A percentile compares a stretch with the other conserved stretches of the same genome.
Conservation (phyloP, 345 rosid genomes). For the Anacardium occidentale region DNA sequence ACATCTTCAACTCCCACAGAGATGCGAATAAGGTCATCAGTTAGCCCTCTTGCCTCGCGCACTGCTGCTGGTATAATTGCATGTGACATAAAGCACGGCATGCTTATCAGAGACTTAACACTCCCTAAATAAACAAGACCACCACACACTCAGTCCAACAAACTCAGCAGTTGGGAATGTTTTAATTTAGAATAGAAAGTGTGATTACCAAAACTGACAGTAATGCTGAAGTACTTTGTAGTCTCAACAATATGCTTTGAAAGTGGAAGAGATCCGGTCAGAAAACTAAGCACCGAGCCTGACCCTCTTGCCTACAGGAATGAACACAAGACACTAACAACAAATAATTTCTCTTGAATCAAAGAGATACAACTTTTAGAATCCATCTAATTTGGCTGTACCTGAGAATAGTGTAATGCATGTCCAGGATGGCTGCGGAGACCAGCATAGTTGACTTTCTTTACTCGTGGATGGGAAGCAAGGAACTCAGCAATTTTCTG, state of each 20-base stretch:
- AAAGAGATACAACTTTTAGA: background rate
- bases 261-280: constrained; percentile 83
- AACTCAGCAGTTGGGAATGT: background rate
- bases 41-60: constrained; percentile 85
- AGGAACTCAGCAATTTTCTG: constrained; percentile 85
- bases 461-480: constrained; percentile 67
- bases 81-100: constrained; percentile 99
- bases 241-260: constrained; percentile 87
- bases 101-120: constrained; percentile 92
- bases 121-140: constrained; percentile 49
- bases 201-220: constrained; percentile 91
- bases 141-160: background rate
- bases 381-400: constrained; percentile 16
- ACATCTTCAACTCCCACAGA: constrained; percentile 96
- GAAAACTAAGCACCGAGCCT: constrained; percentile 89
- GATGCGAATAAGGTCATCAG: constrained; percentile 82
- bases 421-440: constrained; percentile 83
- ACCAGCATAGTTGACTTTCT: too few relatives aligned
- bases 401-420: constrained; percentile 90
- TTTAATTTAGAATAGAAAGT: constrained; percentile 19
- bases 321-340: background rate
- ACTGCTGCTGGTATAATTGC: constrained; percentile 83
- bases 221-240: constrained; percentile 86
- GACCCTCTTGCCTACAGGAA: constrained; percentile 85
- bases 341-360: background rate